Base-by-base conservation (phyloP, 2,329 filamentous ascomycete species). In the Metarhizium sp. region DNA sequence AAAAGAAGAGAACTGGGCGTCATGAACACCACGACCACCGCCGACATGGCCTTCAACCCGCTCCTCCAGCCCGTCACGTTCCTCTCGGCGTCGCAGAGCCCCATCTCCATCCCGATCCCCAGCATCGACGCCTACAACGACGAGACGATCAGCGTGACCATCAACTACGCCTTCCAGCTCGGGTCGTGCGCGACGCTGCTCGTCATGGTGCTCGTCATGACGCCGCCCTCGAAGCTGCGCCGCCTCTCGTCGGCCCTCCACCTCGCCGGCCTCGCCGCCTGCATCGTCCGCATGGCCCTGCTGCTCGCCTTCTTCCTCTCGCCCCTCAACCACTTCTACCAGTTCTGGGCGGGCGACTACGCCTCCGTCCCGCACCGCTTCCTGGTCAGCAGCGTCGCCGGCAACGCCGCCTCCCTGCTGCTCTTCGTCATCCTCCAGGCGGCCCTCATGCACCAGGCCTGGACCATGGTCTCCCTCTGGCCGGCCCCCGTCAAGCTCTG, bases 151-250 rank as follows among this genome's bases (percentile, higher is more conserved):
- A 71, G 67, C 62, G 67, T 71, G 30, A 67, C 66, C 65, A 82
- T 88, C 74, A 86, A 84, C 70, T 89, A 86, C 66, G 85, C 81
- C 53, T 72, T 79, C 18, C 88, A 92, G 67, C 76, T 91, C 52
- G 89, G 89, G 34, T 82, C 86, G 29, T 82, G 80, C 50, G 60
- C 85, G 56, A 71, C 86, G 58, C 80, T 90, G 63, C 73, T 92
- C 18, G 61, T 86, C 47, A 75, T 87, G 34, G 73, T 92, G 2
- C 71, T 90, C 11, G 64, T 86, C 56, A 77, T 92, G 67, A 91
- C 88, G 0, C 81, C 81, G 20, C 67, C 74, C 0, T 75, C 81
- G 60, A 90, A 89, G 67, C 80, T 88, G 57, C 72, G 73, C 53
- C 85, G 85, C 2, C 65, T 75, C 0, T 78, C 89, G 20, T 88